Conservation (phyloP, 768 basidiomycete genomes). For the Leccinellum luteum region DNA sequence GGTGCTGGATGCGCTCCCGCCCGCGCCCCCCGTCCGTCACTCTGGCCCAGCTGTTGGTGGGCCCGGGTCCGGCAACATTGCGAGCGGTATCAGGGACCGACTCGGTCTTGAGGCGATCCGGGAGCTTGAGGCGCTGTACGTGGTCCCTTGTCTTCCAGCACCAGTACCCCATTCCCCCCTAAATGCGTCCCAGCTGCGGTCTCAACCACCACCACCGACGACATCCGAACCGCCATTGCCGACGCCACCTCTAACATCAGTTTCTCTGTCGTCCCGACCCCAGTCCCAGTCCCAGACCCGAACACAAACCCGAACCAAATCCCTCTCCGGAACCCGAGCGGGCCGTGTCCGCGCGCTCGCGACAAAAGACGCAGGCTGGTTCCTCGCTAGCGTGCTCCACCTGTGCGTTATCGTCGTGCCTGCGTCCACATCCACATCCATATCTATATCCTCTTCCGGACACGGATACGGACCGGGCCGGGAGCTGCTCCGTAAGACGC, state of each 20-base stretch:
- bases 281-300: neutral
- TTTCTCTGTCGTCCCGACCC: neutral
- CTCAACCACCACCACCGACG: neutral
- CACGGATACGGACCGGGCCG: too few species aligned
- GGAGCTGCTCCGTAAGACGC: neutral
- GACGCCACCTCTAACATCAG: neutral
- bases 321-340: conserved; percentile 11
- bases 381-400: conserved; percentile 25
- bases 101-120: conserved; percentile 30
- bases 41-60: neutral
- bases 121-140: conserved; percentile 24
- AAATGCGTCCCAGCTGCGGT: neutral
- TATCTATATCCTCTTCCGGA: neutral
- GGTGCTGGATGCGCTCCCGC: conserved; percentile 17
- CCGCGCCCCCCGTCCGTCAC: neutral
- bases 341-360: conserved; percentile 23
- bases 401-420: conserved; percentile 15
- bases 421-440: too few species aligned
- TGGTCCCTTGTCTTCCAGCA: neutral
- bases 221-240: too few species aligned
- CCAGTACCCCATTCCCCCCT: neutral
- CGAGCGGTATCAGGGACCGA: conserved; percentile 15
- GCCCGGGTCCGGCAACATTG: neutral
- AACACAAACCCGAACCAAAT: neutral
- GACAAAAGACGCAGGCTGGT: conserved; percentile 27